Conservation (phyloP, 1,139 yeast genomes). For the Insectozyma bohioensis region DNA sequence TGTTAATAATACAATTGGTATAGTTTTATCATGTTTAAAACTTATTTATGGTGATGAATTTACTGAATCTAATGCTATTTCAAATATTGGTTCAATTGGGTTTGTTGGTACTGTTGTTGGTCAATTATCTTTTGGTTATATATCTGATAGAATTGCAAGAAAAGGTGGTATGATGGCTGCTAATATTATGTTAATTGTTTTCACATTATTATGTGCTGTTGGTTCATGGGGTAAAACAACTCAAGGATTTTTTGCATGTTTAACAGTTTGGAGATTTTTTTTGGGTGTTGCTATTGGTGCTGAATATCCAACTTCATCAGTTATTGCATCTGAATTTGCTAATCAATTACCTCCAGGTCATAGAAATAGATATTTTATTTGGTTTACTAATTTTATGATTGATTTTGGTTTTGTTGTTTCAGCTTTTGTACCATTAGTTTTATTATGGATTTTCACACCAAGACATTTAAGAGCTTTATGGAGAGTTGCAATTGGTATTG, state of each 20-base stretch:
- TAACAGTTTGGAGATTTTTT: slow-evolving; percentile 82
- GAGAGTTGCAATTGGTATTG: slow-evolving; percentile 87
- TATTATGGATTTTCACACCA: slow-evolving; percentile 76
- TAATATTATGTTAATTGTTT: slow-evolving; percentile 66
- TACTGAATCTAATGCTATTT: slow-evolving; percentile 61
- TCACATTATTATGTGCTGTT: slow-evolving; percentile 77
- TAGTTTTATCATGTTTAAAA: slow-evolving; percentile 70
- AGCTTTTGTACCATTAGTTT: slow-evolving; percentile 81
- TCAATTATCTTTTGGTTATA: slow-evolving; percentile 72
- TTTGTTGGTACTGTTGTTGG: slow-evolving; percentile 93
- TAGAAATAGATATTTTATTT: slow-evolving; percentile 84
- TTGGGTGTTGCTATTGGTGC: slow-evolving; percentile 85
- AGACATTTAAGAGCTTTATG: slow-evolving; percentile 78
- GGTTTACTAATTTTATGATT: slow-evolving; percentile 88
- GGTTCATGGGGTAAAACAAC: slow-evolving; percentile 75
- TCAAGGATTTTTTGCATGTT: slow-evolving; percentile 74
- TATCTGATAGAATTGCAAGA: slow-evolving; percentile 77
- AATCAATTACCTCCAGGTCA: slow-evolving; percentile 72
- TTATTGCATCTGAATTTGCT: slow-evolving; percentile 91
- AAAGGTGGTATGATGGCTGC: slow-evolving; percentile 79
- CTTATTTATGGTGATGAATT: slow-evolving; percentile 64
- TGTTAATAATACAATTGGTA: slow-evolving; percentile 77
- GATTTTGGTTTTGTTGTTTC: slow-evolving; percentile 83
- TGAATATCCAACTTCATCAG: slow-evolving; percentile 91
- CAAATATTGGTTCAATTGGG: slow-evolving; percentile 80